Base-by-base conservation (phyloP, 2,329 filamentous ascomycete species). In the Nakataea oryzae region DNA sequence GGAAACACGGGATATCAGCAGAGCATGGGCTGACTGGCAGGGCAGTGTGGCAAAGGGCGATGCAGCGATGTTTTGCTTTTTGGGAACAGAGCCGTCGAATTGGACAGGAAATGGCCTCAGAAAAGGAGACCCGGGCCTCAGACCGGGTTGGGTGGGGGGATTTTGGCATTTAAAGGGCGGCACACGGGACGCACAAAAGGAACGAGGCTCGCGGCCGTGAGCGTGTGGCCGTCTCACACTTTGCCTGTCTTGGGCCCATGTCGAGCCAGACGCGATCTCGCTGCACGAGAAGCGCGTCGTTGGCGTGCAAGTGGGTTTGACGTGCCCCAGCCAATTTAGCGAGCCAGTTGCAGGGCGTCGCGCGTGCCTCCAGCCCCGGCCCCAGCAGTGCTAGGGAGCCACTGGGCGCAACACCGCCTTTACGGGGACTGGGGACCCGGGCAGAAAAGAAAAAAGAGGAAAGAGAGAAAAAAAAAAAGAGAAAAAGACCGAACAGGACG, bases 251-350 rank as follows among this genome's bases (percentile, higher is more conserved):
- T 30, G 54, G 28, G 50, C 59, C 54, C 59, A 59, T 56, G 54
- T 56, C 54, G 24, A 26, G 11, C 59, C 28, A 56, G 29, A 56
- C 54, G 59, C 59, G 54, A 61, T 56, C 50, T 41, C 54, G 29
- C 50, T 61, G 59, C 59, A 61, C 50, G 50, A 56, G 24, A 14
- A 61, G 50, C 59, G 59, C 59, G 59, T 61, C 32, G 57, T 61
- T 34, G 58, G 58, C 58, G 58, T 59, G 59, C n/a, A 50, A 50
- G 41, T 50, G 41, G 41, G 41, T 50, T 50, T 17, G 41, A 21
- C n/a, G 41, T n/a, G 34, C 34, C 14, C 34, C 34, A 41, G 34
- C 34, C 34, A 50, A 50, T 50, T 50, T 50, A 50, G 41, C 41
- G 41, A 50, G 41, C 41, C 41, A 50, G 41, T 50, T 50, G 21